These are phyloP conservation scores for Rhypophila decipiens DNA, from an alignment of 495 filamentous ascomycete genomes.

Conservation along the genomic window DNA sequence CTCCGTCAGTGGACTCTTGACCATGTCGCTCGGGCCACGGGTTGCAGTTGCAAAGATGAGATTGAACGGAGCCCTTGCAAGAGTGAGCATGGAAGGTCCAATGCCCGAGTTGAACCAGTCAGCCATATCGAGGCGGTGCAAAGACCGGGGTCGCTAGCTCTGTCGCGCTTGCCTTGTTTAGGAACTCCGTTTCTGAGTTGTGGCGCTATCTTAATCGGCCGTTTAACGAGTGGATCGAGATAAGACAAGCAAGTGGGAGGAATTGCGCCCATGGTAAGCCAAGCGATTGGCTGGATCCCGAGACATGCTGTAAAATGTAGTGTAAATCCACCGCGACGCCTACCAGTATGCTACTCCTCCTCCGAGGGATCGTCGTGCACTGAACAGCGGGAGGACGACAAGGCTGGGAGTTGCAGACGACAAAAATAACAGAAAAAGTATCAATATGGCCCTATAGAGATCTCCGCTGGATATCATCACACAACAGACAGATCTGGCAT, in stretches of 20 bases:
- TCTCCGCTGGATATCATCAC: too few species aligned
- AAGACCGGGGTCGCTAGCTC: too few species aligned
- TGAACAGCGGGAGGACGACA: too few species aligned
- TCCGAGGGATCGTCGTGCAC: too few species aligned
- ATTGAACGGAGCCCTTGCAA: not conserved
- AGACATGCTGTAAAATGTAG: conserved; percentile 11
- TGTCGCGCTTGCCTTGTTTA: not conserved
- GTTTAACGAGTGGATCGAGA: not conserved
- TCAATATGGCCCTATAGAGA: too few species aligned
- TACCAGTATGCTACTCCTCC: too few species aligned
- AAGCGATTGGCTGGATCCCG: conserved; percentile 21
- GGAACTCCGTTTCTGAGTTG: not conserved
- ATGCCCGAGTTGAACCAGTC: conserved; percentile 1
- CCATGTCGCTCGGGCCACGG: not conserved
- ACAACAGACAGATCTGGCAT: too few species aligned
- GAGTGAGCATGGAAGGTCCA: not conserved
- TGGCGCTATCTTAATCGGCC: not conserved
- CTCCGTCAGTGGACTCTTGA: not conserved
- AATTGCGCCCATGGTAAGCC: conserved; percentile 2
- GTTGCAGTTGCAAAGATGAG: not conserved
- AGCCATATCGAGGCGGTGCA: conserved; percentile 9
- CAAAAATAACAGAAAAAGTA: too few species aligned
- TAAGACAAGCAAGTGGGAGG: conserved; percentile 5
- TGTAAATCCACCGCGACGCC: conserved; percentile 5
- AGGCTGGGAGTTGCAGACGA: too few species aligned